Base-by-base conservation (phyloP, 257 asterid species). In the Prunella vulgaris region DNA sequence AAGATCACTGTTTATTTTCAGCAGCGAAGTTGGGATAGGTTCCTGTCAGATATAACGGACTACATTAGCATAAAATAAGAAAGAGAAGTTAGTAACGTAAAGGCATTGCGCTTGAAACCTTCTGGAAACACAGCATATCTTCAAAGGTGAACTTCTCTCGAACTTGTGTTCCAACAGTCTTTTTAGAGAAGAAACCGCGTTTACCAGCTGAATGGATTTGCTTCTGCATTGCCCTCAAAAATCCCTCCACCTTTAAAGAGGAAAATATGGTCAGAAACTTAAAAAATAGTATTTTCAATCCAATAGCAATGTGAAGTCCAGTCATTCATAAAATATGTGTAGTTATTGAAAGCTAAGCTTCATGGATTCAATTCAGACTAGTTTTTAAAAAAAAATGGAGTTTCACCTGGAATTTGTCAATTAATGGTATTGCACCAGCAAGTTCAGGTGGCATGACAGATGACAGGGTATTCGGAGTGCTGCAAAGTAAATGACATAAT, bases 111-210 rank as follows among this genome's bases (percentile, higher is more conserved):
- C 17, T 24, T 38, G 64, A 73, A 78, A 94, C 99, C 97, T 85
- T 95, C 71, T 92, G 99, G 75, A 88, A 95, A 75, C 95, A 88
- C 33, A 95, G 78, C 99, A 95, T 95, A 82, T 95, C 99, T 80
- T 89, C 98, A 80, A 94, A 86, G 74, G 97, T 89, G 83, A 89
- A 83, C 65, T 92, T 95, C 71, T 86, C 96, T 65, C 94, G 86
- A 81, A 78, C 80, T 73, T 86, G 98, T 42, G 79, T 62, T 18
- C 95, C 99, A n/a, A 54, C 72, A 5, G 95, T 78, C 77, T 78
- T 91, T 80, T 91, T 94, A 48, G 95, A 85, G 83, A 94, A 94
- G 84, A 94, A 94, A 75, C 98, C 74, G 32, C 97, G 92, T 74
- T 88, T 94, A 67, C 95, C 90, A 51, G 88, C 89, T 56, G 97